Evolutionary conservation across 2,329 filamentous ascomycete genomes (phyloP), one percentile per base, ranked within the genome.

Genomic region (Chaetomium sp.): DNA sequence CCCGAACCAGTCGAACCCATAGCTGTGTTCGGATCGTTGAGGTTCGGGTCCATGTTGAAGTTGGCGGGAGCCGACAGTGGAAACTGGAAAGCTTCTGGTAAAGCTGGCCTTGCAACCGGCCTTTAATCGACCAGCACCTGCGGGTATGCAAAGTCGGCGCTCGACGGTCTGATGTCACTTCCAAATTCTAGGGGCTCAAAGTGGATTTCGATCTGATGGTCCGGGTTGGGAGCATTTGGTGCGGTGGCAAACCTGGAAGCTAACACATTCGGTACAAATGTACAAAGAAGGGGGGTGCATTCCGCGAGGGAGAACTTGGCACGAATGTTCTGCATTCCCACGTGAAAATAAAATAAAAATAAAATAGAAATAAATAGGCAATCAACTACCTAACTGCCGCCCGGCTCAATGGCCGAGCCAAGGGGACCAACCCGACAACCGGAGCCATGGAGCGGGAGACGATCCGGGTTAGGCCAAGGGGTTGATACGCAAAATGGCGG

Each of bases 341-440:
- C 47, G 58, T 57, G 55, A 31, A 53, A 49, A 35, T 31, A 64
- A 35, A 45, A 51, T n/a, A 10, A 53, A 49, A 56, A 57, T n/a
- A 21, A 56, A 54, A 50, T 29, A 23, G 12, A 27, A 47, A 47
- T 54, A 47, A 33, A 25, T 29, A 23, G 25, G 54, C 33, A 53
- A 57, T 49, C 21, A 45, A 59, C 29, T 21, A 16, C 23, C 57
- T 21, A 16, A 31, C 57, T 60, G 25, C 38, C 31, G 16, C 19
- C 31, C 64, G 64, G 50, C 31, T 62, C 60, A 66, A 63, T 60
- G 45, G 64, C 6, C 33, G 50, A 57, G 64, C 53, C 64, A 62
- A 56, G 59, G 27, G 49, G 27, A n/a, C 55, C 47, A 16, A 53
- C 47, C 58, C 33, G 49, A 21, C 29, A 21, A 54, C 21, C 33